Evolutionary conservation across 345 rosid genomes (phyloP).

Genomic region (Triadica sebifera): DNA sequence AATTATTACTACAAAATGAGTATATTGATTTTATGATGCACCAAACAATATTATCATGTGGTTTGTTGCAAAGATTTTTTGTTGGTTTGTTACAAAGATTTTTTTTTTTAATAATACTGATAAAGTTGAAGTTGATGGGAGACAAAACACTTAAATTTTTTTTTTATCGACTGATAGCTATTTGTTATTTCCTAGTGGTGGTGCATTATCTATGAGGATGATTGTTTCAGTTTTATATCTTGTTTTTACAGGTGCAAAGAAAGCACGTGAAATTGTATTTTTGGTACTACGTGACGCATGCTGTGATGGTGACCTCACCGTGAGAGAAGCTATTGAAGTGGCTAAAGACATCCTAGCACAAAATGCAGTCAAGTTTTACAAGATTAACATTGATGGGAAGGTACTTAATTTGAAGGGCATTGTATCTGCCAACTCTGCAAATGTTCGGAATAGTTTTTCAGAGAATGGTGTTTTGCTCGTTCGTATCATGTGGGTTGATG

Average conservation of each 20-base stretch:
- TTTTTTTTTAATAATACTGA: background rate
- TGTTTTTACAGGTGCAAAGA: slow-evolving; percentile 62
- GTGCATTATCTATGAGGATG: background rate
- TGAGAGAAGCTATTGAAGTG: slow-evolving; percentile 81
- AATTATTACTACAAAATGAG: slow-evolving; percentile 5
- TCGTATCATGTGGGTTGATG: slow-evolving; percentile 85
- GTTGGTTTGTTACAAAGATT: background rate
- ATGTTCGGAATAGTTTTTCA: slow-evolving; percentile 25
- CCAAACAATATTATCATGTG: background rate
- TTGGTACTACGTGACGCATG: slow-evolving; percentile 71
- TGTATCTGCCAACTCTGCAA: slow-evolving; percentile 21
- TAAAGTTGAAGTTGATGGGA: background rate
- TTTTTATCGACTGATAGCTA: background rate
- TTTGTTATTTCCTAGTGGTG: slow-evolving; percentile 10
- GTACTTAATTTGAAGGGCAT: slow-evolving; percentile 28
- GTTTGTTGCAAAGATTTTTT: slow-evolving; percentile 3
- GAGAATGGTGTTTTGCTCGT: slow-evolving; percentile 47
- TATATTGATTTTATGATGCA: background rate
- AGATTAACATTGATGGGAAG: slow-evolving; percentile 36
- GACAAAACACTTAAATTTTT: background rate
- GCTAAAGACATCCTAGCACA: slow-evolving; percentile 68
- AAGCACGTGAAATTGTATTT: slow-evolving; percentile 72
- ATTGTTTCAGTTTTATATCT: slow-evolving; percentile 17
- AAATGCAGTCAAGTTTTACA: slow-evolving; percentile 68
- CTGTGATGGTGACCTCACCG: slow-evolving; percentile 61